Percentiles rank a stretch among this genome's conserved stretches.
Conservation (phyloP, 2,329 filamentous ascomycete species). For the Botrytis fragariae region DNA sequence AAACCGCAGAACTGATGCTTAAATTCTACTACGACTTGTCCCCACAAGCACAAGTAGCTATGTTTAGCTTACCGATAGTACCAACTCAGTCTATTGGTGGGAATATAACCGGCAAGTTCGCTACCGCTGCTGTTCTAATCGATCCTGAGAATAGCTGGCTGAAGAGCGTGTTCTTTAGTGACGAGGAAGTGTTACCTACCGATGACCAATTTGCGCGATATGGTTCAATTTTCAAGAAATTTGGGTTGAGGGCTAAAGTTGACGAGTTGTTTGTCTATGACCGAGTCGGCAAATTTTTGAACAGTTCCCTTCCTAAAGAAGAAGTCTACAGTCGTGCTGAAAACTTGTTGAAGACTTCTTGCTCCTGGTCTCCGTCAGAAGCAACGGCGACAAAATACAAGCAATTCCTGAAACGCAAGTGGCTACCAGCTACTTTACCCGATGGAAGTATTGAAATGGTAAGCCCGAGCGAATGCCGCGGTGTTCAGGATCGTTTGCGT, state of each 20-base stretch:
- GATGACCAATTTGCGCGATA: conserved; percentile 26
- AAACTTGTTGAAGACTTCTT: conserved; percentile 21
- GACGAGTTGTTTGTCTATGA: conserved; percentile 27
- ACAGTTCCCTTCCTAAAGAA: background rate
- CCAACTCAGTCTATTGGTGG: conserved; percentile 25
- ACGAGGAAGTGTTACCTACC: conserved; percentile 33
- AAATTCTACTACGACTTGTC: conserved; percentile 23
- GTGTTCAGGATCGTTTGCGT: conserved; percentile 22
- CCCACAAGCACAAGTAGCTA: conserved; percentile 3
- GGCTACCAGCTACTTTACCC: conserved; percentile 26
- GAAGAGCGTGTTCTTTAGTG: conserved; percentile 29
- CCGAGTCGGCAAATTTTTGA: conserved; percentile 25
- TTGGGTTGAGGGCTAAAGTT: conserved; percentile 28
- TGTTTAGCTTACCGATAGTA: conserved; percentile 29
- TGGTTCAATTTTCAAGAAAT: conserved; percentile 23
- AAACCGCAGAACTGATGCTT: conserved; percentile 26
- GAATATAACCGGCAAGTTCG: conserved; percentile 24
- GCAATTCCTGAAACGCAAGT: conserved; percentile 22
- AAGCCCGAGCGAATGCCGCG: conserved; percentile 27
- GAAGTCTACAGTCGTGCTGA: conserved; percentile 19
- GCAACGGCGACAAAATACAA: background rate
- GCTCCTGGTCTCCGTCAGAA: conserved; percentile 10
- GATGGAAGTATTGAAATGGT: conserved; percentile 15
- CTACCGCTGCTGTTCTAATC: conserved; percentile 26
- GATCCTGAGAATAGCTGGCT: conserved; percentile 25